A percentile compares a stretch with the other conserved stretches of the same genome.
Conservation (phyloP, 108 stramenopile species). For the Skeletonema menzelii region DNA sequence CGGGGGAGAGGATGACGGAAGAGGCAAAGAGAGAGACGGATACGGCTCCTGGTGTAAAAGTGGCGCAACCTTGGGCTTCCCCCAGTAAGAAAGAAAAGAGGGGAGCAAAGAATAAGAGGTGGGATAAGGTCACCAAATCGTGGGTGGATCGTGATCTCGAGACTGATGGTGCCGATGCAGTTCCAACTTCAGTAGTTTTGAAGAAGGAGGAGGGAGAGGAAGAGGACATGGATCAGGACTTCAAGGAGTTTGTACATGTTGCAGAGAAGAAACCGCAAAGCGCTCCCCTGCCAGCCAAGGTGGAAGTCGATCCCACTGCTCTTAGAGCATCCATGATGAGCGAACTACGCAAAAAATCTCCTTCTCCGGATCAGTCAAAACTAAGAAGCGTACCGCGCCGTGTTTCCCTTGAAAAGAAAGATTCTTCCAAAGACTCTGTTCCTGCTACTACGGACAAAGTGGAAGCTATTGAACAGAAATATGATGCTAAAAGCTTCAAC, state of each 20-base stretch:
- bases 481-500: neutral
- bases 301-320: neutral
- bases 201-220: neutral
- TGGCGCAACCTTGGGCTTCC: neutral
- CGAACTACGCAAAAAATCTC: neutral
- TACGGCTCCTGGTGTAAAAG: neutral
- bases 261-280: neutral
- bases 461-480: neutral
- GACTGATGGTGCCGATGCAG: neutral
- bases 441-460: neutral
- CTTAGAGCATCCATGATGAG: neutral
- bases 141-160: constrained; percentile 6
- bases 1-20: neutral
- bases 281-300: neutral
- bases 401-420: neutral
- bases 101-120: constrained; percentile 5
- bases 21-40: neutral
- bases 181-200: neutral
- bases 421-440: neutral
- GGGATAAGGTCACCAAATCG: constrained; percentile 4
- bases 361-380: neutral
- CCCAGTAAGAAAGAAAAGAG: neutral
- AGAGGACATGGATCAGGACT: neutral
- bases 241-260: neutral
- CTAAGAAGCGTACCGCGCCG: neutral